Evolutionary conservation across 768 basidiomycete genomes (phyloP), one percentile per base, ranked within the genome.

Genomic region (Boletales sp.): DNA sequence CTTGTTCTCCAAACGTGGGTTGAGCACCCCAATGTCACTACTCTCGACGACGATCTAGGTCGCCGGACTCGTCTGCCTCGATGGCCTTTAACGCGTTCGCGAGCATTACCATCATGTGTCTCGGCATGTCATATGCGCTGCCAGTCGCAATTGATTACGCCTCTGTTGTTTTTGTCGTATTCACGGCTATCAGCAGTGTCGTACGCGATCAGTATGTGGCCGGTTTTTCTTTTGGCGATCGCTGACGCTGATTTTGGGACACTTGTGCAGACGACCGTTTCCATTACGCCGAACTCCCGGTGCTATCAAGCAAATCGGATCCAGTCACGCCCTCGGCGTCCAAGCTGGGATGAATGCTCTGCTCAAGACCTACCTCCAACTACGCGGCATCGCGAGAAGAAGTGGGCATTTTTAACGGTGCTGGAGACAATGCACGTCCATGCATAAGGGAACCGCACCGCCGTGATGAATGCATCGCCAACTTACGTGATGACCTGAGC

Each of bases 1-100:
- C 77, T 88, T 3, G 67, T 74, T 41, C 61, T 80, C n/a, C 79
- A 92, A 66, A 61, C 74, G 8, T 93, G 90, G 89, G 82, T 83
- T 24, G 74, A 77, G 13, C 77, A 93, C 52, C 82, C 87, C 2
- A 93, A 93, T 52, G 77, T 84, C 56, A 82, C 82, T 6, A n/a
- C 74, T 86, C 10, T 82, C 82, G 15, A 81, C 82, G 2, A 49
- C 58, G 6, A 74, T 86, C 36, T 80, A 84, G 43, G 69, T 83
- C 1, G 67, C 85, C 47, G 84, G 82, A 3, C 69, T 85, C 19
- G 79, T 86, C 54, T 81, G 78, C 56, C 78, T 76, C 72, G 42
- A 76, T 79, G 0, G 84, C 82, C 2, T 85, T 86, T 64, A 83
- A 83, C 51, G 84, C 82, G 3, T 85, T 86, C 54, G 77, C 81